Conservation (phyloP, 202 grass and related monocot species). For the Dendrocalamus latiflorus region DNA sequence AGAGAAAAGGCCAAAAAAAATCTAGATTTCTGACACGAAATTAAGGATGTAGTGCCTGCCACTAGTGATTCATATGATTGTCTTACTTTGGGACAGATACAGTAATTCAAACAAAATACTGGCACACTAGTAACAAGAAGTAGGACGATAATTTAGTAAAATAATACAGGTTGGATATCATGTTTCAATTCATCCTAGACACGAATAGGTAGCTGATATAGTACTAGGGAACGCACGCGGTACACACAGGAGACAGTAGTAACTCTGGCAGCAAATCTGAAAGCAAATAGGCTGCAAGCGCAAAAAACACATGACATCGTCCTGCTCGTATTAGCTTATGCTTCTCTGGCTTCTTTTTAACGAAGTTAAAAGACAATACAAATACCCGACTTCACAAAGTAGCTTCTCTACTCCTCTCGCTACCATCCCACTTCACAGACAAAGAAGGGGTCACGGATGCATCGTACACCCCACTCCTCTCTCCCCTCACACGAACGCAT, state of each 20-base stretch:
- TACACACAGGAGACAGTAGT: background rate
- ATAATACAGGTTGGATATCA: background rate
- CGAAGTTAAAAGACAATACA: too few species aligned
- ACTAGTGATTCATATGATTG: too few species aligned
- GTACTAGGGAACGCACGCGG: background rate
- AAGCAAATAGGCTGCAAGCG: background rate
- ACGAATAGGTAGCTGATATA: background rate
- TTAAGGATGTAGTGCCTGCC: background rate
- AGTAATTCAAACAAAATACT: too few species aligned
- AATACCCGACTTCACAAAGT: too few species aligned
- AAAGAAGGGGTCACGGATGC: rapidly evolving
- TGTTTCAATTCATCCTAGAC: background rate
- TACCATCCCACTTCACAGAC: too few species aligned
- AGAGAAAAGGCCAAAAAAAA: too few species aligned
- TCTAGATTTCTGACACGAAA: too few species aligned
- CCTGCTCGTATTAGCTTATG: too few species aligned
- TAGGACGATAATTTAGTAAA: background rate
- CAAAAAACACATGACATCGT: background rate
- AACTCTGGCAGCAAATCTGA: background rate
- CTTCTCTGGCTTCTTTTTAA: too few species aligned
- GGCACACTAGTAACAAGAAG: background rate
- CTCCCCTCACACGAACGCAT: too few species aligned
- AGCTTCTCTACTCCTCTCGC: too few species aligned
- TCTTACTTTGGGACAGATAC: background rate
- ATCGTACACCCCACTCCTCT: too few species aligned